A percentile compares a stretch with the other conserved stretches of the same genome.
Evolutionary conservation across 2,329 filamentous ascomycete genomes (phyloP).

Genomic region (Zasmidium angulare): DNA sequence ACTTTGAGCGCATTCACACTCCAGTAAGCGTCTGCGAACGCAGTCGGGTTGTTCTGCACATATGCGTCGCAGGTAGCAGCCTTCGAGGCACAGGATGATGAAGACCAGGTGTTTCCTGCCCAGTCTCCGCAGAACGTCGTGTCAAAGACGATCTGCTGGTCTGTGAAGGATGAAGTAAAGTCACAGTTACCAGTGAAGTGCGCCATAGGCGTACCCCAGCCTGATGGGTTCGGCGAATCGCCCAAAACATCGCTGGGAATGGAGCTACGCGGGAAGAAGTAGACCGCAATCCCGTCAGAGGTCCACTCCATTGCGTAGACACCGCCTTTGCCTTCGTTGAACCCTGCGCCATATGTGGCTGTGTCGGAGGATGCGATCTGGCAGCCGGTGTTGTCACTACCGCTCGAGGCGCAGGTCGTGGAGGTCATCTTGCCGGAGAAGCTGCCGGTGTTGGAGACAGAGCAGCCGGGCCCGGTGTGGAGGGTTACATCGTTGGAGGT

Average conservation of each 20-base stretch:
- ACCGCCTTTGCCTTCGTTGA: constrained; percentile 47
- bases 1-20: constrained; percentile 41
- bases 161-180: constrained; percentile 35
- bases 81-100: constrained; percentile 34
- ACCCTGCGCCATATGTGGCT: constrained; percentile 35
- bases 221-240: constrained; percentile 56
- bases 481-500: constrained; percentile 36
- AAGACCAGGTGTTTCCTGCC: constrained; percentile 36
- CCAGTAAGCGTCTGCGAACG: constrained; percentile 44
- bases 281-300: constrained; percentile 32
- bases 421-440: constrained; percentile 64
- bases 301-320: constrained; percentile 40
- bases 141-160: constrained; percentile 64
- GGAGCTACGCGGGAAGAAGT: constrained; percentile 39
- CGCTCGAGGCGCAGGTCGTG: constrained; percentile 40
- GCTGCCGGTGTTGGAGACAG: constrained; percentile 56
- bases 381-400: constrained; percentile 36
- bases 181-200: constrained; percentile 56
- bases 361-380: constrained; percentile 52
- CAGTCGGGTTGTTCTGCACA: constrained; percentile 35
- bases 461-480: constrained; percentile 37
- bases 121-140: constrained; percentile 47
- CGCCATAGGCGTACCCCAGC: constrained; percentile 63
- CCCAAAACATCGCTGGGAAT: constrained; percentile 44
- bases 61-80: constrained; percentile 31